Evolutionary conservation across 768 basidiomycete species (phyloP).

Genomic region (Trametes sanguinea): DNA sequence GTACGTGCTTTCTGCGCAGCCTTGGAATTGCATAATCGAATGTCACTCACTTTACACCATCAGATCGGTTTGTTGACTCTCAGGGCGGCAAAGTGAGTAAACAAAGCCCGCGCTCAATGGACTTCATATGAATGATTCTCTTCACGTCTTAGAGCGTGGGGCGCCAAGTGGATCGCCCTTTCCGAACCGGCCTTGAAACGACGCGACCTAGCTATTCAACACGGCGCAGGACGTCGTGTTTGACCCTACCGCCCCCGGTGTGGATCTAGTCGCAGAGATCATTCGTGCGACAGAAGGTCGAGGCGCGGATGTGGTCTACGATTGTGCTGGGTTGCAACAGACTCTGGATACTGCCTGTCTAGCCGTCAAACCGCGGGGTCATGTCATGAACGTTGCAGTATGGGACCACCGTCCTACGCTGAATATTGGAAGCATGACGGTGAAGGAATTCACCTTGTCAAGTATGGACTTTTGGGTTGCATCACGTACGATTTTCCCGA

Average conservation of each 20-base stretch:
- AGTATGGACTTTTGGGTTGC: slow-evolving; percentile 29
- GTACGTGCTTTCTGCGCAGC: slow-evolving; percentile 29
- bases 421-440: slow-evolving; percentile 39
- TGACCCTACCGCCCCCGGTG: slow-evolving; percentile 33
- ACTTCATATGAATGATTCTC: not conserved
- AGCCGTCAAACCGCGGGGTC: slow-evolving; percentile 42
- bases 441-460: slow-evolving; percentile 42
- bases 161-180: slow-evolving; percentile 36
- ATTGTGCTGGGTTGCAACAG: slow-evolving; percentile 46
- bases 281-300: slow-evolving; percentile 31
- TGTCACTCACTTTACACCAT: not conserved
- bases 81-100: slow-evolving; percentile 21
- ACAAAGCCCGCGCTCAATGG: not conserved
- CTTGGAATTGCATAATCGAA: not conserved
- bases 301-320: slow-evolving; percentile 50
- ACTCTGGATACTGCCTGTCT: slow-evolving; percentile 40
- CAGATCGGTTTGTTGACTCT: slow-evolving; percentile 28
- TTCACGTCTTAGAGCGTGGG: slow-evolving; percentile 22
- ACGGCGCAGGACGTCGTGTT: slow-evolving; percentile 42
- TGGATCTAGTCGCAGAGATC: slow-evolving; percentile 32
- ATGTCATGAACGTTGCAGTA: slow-evolving; percentile 43
- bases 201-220: slow-evolving; percentile 38
- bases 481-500: no score
- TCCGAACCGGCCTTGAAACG: slow-evolving; percentile 46
- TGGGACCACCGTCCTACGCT: slow-evolving; percentile 42